These are phyloP conservation scores for Quercus berberidifolia DNA, from an alignment of 306 rosid genomes.

Conservation along the genomic window DNA sequence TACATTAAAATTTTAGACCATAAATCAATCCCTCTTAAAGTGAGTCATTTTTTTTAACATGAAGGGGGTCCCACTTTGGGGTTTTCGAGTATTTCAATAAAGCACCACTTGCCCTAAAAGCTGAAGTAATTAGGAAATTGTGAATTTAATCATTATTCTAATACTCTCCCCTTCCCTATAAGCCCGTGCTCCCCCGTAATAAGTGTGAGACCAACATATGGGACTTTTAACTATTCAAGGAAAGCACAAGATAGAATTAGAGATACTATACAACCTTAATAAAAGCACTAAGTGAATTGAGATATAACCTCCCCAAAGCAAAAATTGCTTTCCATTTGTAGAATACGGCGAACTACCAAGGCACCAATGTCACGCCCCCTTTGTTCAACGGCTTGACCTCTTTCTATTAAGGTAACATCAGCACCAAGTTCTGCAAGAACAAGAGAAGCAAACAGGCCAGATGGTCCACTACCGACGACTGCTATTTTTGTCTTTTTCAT, in stretches of 20 bases:
- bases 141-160: too few relatives aligned
- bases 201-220: too few relatives aligned
- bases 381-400: constrained; percentile 95
- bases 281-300: constrained; percentile 28
- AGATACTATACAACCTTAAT: constrained; percentile 4
- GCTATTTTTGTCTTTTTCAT: constrained; percentile 68
- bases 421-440: constrained; percentile 95
- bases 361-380: constrained; percentile 97
- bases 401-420: constrained; percentile 89
- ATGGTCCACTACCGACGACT: constrained; percentile 87
- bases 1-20: background rate
- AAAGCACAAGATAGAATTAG: background rate
- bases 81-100: too few relatives aligned
- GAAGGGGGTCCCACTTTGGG: background rate
- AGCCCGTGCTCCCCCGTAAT: too few relatives aligned
- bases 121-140: too few relatives aligned
- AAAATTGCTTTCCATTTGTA: constrained; percentile 85
- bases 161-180: too few relatives aligned
- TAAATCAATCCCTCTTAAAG: background rate
- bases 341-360: constrained; percentile 61
- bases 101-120: too few relatives aligned
- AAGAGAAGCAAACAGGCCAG: constrained; percentile 88
- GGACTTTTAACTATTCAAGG: too few relatives aligned
- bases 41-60: background rate
- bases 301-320: constrained; percentile 95